phyloP scores from a whole-genome alignment of 352 stramenopile genomes.

The Blastocystis sp. region DNA sequence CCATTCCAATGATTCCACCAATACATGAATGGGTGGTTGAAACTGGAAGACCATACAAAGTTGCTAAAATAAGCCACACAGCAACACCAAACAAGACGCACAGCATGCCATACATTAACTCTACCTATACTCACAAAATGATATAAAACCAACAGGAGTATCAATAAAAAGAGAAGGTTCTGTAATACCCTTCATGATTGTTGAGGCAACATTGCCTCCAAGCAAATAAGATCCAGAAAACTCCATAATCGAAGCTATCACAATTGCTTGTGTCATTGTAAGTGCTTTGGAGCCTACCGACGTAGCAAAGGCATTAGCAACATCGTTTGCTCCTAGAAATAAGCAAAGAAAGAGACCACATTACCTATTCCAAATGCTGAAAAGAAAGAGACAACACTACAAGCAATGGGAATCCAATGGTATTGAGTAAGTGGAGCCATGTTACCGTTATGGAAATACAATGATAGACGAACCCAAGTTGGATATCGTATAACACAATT shows the following conservation, averaged over 20 bases:
- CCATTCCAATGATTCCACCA: conserved; percentile 72
- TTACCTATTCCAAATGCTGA: conserved; percentile 67
- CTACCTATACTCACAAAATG: neutral
- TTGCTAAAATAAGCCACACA: conserved; percentile 70
- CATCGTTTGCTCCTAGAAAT: conserved; percentile 69
- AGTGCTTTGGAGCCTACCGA: conserved; percentile 68
- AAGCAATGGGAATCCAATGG: conserved; percentile 67
- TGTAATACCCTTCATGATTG: conserved; percentile 69
- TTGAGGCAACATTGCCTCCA: conserved; percentile 69
- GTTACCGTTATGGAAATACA: neutral
- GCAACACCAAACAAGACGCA: conserved; percentile 67
- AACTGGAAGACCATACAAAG: conserved; percentile 70
- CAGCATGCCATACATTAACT: conserved; percentile 68
- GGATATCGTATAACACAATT: too few relatives aligned
- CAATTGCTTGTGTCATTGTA: conserved; percentile 66
- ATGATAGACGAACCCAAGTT: neutral
- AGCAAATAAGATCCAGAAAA: conserved; percentile 67
- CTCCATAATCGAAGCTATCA: conserved; percentile 68
- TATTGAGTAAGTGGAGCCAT: neutral
- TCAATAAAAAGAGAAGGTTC: conserved; percentile 67
- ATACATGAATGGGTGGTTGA: conserved; percentile 74
- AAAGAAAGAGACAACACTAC: conserved; percentile 67
- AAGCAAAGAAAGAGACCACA: neutral
- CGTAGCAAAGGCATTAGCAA: conserved; percentile 69
- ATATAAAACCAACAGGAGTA: conserved; percentile 65